phyloP scores from a whole-genome alignment of 2,329 filamentous ascomycete species.

The Orbilia ellipsospora region DNA sequence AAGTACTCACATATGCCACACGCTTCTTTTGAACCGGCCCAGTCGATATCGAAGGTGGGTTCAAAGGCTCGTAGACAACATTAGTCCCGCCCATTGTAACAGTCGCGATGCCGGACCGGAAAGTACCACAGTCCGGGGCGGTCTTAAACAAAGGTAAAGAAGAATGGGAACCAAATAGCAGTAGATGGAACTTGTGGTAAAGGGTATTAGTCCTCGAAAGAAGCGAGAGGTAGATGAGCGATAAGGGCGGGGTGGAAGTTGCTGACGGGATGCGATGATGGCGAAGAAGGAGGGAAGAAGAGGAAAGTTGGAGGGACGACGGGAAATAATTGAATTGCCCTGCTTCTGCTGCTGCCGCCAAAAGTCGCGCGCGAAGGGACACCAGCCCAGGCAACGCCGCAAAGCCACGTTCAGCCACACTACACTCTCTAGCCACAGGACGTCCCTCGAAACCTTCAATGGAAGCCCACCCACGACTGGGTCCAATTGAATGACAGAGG shows the following conservation, averaged over 20 bases:
- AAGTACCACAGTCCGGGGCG: constrained; percentile 11
- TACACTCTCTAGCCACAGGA: too few relatives aligned
- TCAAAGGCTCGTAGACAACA: constrained; percentile 37
- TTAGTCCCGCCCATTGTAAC: constrained; percentile 48
- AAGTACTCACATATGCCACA: constrained; percentile 58
- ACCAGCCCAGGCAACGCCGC: background rate
- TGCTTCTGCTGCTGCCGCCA: constrained; percentile 18
- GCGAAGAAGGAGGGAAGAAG: constrained; percentile 12
- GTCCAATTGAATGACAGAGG: too few relatives aligned
- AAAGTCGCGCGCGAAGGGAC: constrained; percentile 40
- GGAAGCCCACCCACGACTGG: too few relatives aligned
- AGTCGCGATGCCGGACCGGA: constrained; percentile 36
- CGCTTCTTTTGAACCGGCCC: constrained; percentile 57
- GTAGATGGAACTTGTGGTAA: background rate
- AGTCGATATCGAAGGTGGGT: constrained; percentile 56
- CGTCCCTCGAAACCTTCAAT: too few relatives aligned
- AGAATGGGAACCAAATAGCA: background rate
- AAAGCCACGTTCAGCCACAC: background rate
- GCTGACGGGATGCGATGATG: constrained; percentile 10
- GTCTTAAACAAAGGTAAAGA: constrained; percentile 8
- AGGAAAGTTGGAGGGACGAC: constrained; percentile 4
- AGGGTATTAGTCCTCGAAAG: background rate
- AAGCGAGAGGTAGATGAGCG: background rate
- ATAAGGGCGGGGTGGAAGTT: constrained; percentile 5
- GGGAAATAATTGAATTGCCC: background rate